Percentiles rank a stretch among this genome's conserved stretches.
These are phyloP conservation scores for Aureobasidium sp. DNA, from an alignment of 2,329 filamentous ascomycete genomes.

Conservation along the genomic window DNA sequence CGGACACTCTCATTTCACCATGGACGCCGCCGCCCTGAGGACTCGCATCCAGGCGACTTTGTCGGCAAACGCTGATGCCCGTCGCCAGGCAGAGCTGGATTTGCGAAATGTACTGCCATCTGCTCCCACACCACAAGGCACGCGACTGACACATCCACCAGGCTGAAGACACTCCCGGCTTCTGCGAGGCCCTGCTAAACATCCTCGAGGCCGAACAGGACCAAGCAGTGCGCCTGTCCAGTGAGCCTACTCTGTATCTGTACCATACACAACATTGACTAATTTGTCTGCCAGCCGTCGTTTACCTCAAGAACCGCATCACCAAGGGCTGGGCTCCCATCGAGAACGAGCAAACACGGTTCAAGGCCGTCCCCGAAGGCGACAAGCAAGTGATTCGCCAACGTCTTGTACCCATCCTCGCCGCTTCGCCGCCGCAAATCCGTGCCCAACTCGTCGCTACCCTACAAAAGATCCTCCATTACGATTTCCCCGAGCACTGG, in stretches of 20 bases:
- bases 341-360: slow-evolving; percentile 48
- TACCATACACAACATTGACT: not conserved
- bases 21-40: slow-evolving; percentile 68
- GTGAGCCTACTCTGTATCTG: slow-evolving; percentile 46
- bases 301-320: slow-evolving; percentile 97
- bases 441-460: slow-evolving; percentile 90
- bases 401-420: slow-evolving; percentile 81
- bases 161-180: slow-evolving; percentile 85
- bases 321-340: slow-evolving; percentile 79
- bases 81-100: slow-evolving; percentile 69
- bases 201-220: slow-evolving; percentile 87
- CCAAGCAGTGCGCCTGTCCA: slow-evolving; percentile 72
- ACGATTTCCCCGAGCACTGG: slow-evolving; percentile 92
- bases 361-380: slow-evolving; percentile 71
- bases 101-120: slow-evolving; percentile 61
- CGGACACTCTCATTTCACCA: slow-evolving; percentile 28
- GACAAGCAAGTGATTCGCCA: slow-evolving; percentile 84
- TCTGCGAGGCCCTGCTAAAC: slow-evolving; percentile 82
- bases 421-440: slow-evolving; percentile 63
- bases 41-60: slow-evolving; percentile 70
- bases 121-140: not conserved
- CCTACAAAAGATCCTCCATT: slow-evolving; percentile 90
- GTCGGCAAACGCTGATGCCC: slow-evolving; percentile 62
- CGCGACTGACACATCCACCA: slow-evolving; percentile 29
- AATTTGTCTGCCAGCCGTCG: slow-evolving; percentile 56